Percentiles rank a stretch among this genome's conserved stretches.
These are phyloP conservation scores for Tetrapisispora taiwanensis DNA, from an alignment of 805 yeast species.

Conservation along the genomic window DNA sequence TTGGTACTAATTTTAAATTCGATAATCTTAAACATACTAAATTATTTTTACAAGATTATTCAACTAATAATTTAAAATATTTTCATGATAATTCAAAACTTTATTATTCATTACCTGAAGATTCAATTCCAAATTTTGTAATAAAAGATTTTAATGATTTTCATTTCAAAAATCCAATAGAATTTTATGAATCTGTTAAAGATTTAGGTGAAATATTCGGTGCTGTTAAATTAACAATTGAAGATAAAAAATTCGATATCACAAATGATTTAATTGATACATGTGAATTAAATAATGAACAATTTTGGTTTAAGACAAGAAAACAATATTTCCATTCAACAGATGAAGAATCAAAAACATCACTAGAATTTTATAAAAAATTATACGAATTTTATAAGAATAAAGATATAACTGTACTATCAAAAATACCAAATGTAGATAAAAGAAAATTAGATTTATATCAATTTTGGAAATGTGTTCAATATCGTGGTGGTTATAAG, in stretches of 20 bases:
- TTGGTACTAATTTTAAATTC: constrained; percentile 11
- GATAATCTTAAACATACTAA: constrained; percentile 5
- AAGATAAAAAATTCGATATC: not conserved
- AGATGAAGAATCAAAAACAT: constrained; percentile 31
- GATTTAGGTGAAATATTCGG: constrained; percentile 21
- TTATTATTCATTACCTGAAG: constrained; percentile 11
- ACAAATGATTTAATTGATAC: constrained; percentile 4
- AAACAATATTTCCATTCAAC: constrained; percentile 24
- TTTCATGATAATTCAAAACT: constrained; percentile 13
- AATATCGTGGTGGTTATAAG: constrained; percentile 55
- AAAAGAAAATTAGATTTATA: constrained; percentile 57
- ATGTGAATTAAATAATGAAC: constrained; percentile 11
- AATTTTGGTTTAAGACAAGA: constrained; percentile 19
- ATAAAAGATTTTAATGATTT: constrained; percentile 5
- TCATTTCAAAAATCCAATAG: constrained; percentile 11
- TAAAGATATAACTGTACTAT: constrained; percentile 10
- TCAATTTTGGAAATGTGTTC: constrained; percentile 47
- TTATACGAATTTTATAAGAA: constrained; percentile 36
- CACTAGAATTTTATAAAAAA: constrained; percentile 39
- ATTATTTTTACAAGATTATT: not conserved
- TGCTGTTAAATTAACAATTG: constrained; percentile 13
- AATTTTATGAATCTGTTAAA: constrained; percentile 15
- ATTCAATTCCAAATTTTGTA: constrained; percentile 18
- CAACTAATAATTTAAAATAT: constrained; percentile 1
- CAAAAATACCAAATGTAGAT: constrained; percentile 56